These are phyloP conservation scores for Cytidiella melzeri DNA, from an alignment of 768 basidiomycete genomes.

Conservation along the genomic window DNA sequence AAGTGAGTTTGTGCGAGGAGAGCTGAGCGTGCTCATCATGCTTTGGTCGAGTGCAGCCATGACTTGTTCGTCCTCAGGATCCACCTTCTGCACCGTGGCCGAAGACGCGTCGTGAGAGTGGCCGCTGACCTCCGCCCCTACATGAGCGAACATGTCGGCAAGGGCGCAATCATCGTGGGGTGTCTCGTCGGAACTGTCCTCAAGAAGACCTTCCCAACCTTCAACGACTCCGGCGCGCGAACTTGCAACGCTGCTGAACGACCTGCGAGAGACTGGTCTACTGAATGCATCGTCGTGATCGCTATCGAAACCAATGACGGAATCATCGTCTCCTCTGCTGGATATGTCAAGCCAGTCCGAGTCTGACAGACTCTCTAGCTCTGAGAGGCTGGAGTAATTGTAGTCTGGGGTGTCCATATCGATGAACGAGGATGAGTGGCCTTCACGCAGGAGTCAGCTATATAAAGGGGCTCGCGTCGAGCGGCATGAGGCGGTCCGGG, in stretches of 20 bases:
- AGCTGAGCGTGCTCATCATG: slow-evolving; percentile 72
- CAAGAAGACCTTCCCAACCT: slow-evolving; percentile 73
- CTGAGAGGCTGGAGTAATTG: slow-evolving; percentile 44
- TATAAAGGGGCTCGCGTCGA: slow-evolving; percentile 12
- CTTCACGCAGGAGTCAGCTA: slow-evolving; percentile 17
- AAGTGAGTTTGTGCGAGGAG: slow-evolving; percentile 61
- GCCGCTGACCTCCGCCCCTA: slow-evolving; percentile 6
- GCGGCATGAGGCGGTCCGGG: no score
- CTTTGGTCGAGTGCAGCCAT: slow-evolving; percentile 78
- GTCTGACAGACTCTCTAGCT: slow-evolving; percentile 64
- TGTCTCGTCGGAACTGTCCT: slow-evolving; percentile 51
- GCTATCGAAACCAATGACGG: slow-evolving; percentile 48
- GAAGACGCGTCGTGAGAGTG: slow-evolving; percentile 17
- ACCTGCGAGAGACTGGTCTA: slow-evolving; percentile 56
- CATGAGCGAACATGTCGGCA: slow-evolving; percentile 14
- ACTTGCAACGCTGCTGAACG: slow-evolving; percentile 64
- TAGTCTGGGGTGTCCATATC: slow-evolving; percentile 28
- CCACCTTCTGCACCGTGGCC: slow-evolving; percentile 26
- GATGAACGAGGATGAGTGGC: slow-evolving; percentile 17
- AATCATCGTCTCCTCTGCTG: slow-evolving; percentile 66
- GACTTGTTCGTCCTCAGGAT: slow-evolving; percentile 59
- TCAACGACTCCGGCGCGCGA: slow-evolving; percentile 66
- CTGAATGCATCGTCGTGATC: slow-evolving; percentile 52
- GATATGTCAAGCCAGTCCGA: slow-evolving; percentile 82
- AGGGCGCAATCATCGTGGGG: not conserved